These are phyloP conservation scores for Neurospora discreta DNA, from an alignment of 495 filamentous ascomycete genomes.

Conservation along the genomic window DNA sequence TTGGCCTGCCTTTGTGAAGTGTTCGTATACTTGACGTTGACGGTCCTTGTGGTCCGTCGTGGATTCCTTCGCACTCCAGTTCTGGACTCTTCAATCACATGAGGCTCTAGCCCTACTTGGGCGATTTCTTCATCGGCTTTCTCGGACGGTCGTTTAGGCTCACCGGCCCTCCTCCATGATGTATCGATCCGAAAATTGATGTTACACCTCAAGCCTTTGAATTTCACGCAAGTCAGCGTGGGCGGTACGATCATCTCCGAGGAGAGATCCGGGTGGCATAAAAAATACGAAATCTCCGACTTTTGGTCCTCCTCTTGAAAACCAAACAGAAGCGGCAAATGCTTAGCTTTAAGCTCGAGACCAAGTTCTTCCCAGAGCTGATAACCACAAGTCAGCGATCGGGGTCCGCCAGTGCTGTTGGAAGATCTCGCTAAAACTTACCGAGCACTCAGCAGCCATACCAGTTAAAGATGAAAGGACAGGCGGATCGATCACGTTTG, in stretches of 20 bases:
- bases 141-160: background rate
- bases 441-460: slow-evolving; percentile 10
- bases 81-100: background rate
- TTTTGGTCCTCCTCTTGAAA: background rate
- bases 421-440: background rate
- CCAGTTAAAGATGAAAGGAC: background rate
- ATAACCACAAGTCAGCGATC: background rate
- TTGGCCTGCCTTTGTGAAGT: background rate
- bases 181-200: slow-evolving; percentile 3
- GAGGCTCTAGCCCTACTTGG: background rate
- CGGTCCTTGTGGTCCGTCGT: background rate
- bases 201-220: slow-evolving; percentile 22
- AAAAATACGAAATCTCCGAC: slow-evolving; percentile 10
- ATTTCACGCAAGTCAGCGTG: slow-evolving; percentile 17
- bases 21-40: background rate
- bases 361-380: slow-evolving; percentile 19
- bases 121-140: background rate
- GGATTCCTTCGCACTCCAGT: background rate
- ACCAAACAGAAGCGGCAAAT: background rate
- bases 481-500: background rate
- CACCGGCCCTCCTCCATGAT: background rate
- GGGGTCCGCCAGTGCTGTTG: background rate
- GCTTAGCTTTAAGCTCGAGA: slow-evolving; percentile 13
- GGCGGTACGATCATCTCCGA: slow-evolving; percentile 12
- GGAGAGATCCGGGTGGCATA: slow-evolving; percentile 19